These are phyloP conservation scores for Cystoderma amianthinum DNA, from an alignment of 768 basidiomycete genomes.

Conservation along the genomic window DNA sequence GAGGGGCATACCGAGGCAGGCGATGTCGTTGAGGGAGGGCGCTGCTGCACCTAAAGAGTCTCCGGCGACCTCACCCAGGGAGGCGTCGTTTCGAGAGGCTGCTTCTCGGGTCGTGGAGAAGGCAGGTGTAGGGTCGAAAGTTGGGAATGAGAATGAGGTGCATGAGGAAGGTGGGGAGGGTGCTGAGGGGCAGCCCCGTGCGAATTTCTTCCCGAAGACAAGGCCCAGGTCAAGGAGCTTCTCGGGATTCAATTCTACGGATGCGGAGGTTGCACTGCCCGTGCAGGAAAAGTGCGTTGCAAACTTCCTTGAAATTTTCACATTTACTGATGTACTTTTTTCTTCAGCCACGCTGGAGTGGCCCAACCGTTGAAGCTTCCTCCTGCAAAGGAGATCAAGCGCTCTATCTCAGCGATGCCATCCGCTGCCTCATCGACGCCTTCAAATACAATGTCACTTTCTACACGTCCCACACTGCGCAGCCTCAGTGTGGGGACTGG, in stretches of 20 bases:
- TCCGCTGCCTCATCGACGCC: conserved; percentile 11
- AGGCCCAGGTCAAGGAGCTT: conserved; percentile 75
- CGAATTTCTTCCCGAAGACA: conserved; percentile 50
- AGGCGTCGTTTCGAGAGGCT: conserved; percentile 1
- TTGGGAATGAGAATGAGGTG: background rate
- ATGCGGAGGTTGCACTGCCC: conserved; percentile 20
- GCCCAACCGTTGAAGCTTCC: too few relatives aligned
- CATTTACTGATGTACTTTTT: background rate
- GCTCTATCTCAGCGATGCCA: too few relatives aligned
- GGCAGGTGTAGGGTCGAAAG: conserved; percentile 9
- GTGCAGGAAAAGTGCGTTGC: conserved; percentile 22
- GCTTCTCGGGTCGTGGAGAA: background rate
- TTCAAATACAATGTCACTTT: conserved; percentile 15
- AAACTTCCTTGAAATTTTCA: too few relatives aligned
- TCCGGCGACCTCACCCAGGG: background rate
- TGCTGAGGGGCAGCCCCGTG: conserved; percentile 36
- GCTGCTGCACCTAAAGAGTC: background rate
- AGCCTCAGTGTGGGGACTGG: conserved; percentile 13
- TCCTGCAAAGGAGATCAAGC: too few relatives aligned
- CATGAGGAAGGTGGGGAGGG: conserved; percentile 4
- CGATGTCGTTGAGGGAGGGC: background rate
- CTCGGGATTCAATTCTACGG: conserved; percentile 53
- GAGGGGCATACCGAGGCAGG: background rate
- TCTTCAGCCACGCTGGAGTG: background rate
- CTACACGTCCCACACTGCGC: conserved; percentile 29